A percentile compares a stretch with the other conserved stretches of the same genome.
Evolutionary conservation across 768 basidiomycete species (phyloP).

Genomic region (Pleurotus tuber-regium): DNA sequence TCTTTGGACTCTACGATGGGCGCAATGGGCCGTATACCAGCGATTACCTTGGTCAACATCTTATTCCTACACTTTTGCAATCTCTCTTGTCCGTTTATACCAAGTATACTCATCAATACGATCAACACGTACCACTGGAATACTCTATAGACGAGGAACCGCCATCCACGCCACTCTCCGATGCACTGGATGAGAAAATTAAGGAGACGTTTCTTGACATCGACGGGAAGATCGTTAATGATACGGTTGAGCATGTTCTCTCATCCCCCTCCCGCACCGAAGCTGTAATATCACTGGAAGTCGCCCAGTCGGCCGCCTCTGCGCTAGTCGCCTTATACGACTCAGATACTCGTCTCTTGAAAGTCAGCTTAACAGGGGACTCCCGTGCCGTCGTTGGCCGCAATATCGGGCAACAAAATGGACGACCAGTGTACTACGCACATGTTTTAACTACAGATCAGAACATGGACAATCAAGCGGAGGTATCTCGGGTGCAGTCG

Average conservation of each 20-base stretch:
- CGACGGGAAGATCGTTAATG: conserved; percentile 32
- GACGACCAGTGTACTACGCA: conserved; percentile 30
- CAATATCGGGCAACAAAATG: conserved; percentile 18
- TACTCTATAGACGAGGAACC: neutral
- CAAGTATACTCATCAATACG: conserved; percentile 11
- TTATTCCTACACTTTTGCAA: conserved; percentile 16
- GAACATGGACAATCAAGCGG: conserved; percentile 29
- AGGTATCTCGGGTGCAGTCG: conserved; percentile 26
- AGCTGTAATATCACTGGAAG: conserved; percentile 23
- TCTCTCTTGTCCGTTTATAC: conserved; percentile 10
- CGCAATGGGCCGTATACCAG: conserved; percentile 29
- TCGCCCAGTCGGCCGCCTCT: conserved; percentile 32
- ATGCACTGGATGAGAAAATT: conserved; percentile 24
- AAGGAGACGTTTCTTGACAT: conserved; percentile 28
- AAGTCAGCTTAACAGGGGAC: conserved; percentile 38
- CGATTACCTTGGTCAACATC: conserved; percentile 21
- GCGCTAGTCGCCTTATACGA: conserved; percentile 36
- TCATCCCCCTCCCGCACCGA: conserved; percentile 19
- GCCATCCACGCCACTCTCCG: conserved; percentile 12
- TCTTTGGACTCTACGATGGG: conserved; percentile 31
- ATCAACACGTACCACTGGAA: conserved; percentile 14
- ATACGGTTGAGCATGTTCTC: conserved; percentile 21
- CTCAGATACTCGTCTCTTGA: conserved; percentile 28
- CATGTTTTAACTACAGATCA: conserved; percentile 40
- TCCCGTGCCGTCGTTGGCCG: conserved; percentile 42